Evolutionary conservation across 352 stramenopile species (phyloP).

Genomic region (Aphanomyces astaci): DNA sequence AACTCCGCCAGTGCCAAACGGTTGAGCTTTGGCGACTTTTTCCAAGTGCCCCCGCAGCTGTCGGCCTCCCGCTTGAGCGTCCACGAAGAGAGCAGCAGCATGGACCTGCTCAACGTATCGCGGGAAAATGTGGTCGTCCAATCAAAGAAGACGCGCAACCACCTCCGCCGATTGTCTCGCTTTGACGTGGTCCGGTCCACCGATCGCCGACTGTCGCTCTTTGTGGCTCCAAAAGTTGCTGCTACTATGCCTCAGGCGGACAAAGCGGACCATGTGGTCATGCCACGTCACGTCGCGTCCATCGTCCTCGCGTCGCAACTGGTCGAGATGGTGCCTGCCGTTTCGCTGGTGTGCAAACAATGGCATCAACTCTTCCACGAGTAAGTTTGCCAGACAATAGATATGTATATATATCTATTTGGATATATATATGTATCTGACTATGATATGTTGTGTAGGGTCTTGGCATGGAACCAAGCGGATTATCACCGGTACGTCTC

Average conservation of each 20-base stretch:
- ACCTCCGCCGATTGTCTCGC: slow-evolving; percentile 7
- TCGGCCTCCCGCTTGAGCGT: no score
- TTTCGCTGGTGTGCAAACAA: slow-evolving; percentile 38
- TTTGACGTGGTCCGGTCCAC: not conserved
- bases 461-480: slow-evolving; percentile 43
- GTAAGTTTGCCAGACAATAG: slow-evolving; percentile 28
- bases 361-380: slow-evolving; percentile 39
- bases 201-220: not conserved
- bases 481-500: slow-evolving; percentile 46
- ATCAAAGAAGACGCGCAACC: slow-evolving; percentile 9
- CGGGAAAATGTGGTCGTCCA: slow-evolving; percentile 11
- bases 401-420: not conserved
- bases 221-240: not conserved
- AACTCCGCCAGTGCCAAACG: not conserved
- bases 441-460: slow-evolving; percentile 25
- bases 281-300: slow-evolving; percentile 10
- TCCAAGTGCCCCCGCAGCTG: no score
- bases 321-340: slow-evolving; percentile 27
- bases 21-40: slow-evolving; percentile 6
- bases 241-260: not conserved
- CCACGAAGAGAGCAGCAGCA: slow-evolving; percentile 6
- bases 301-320: slow-evolving; percentile 41
- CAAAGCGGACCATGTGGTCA: not conserved
- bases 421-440: not conserved
- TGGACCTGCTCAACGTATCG: slow-evolving; percentile 7